Evolutionary conservation across 768 basidiomycete species (phyloP).

Genomic region (Arthromyces matolae): DNA sequence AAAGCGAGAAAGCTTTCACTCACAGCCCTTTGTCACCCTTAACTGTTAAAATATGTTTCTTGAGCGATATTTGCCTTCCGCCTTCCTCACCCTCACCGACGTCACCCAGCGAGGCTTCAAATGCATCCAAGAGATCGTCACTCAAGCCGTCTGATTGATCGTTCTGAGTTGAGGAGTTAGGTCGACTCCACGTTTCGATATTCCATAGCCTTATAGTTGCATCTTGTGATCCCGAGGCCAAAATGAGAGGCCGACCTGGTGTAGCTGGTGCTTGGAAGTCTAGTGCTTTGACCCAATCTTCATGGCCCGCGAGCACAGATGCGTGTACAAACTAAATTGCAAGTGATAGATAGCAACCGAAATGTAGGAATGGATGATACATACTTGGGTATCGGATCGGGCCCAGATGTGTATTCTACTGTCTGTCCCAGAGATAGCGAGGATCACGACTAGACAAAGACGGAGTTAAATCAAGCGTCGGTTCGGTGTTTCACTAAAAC

Average conservation of each 20-base stretch:
- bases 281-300: constrained; percentile 91
- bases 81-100: constrained; percentile 73
- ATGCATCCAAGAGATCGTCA: constrained; percentile 82
- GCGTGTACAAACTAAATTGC: constrained; percentile 58
- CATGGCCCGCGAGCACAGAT: constrained; percentile 72
- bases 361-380: constrained; percentile 19
- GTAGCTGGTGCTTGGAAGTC: constrained; percentile 48
- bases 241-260: constrained; percentile 46
- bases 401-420: constrained; percentile 75
- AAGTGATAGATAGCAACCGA: neutral
- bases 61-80: constrained; percentile 83
- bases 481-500: neutral
- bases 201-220: constrained; percentile 92
- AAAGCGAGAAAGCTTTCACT: constrained; percentile 11
- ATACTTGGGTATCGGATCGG: constrained; percentile 53
- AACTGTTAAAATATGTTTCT: constrained; percentile 74
- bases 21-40: constrained; percentile 44
- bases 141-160: constrained; percentile 32
- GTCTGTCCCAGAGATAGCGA: constrained; percentile 87
- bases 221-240: constrained; percentile 96
- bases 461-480: neutral
- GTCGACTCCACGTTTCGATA: constrained; percentile 50
- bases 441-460: constrained; percentile 57
- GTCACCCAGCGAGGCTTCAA: constrained; percentile 78
- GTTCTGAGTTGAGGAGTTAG: constrained; percentile 15